These are phyloP conservation scores for Ceratocystis destructans DNA, from an alignment of 2,329 filamentous ascomycete species.

Conservation along the genomic window DNA sequence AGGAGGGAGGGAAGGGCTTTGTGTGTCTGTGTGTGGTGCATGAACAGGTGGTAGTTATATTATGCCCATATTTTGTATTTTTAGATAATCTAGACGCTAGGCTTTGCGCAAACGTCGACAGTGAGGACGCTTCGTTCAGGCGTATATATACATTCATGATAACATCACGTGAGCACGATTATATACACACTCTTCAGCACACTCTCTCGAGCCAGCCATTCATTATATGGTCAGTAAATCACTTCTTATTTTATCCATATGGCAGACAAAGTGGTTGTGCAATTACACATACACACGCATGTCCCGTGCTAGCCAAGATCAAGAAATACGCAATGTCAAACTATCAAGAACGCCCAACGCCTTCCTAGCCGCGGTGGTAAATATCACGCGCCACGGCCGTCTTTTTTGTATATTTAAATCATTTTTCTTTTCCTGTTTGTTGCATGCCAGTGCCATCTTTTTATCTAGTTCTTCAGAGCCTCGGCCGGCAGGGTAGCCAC, in stretches of 20 bases:
- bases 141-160: not conserved
- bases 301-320: too few relatives aligned
- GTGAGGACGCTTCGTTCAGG: not conserved
- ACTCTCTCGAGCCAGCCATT: too few relatives aligned
- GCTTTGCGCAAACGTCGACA: not conserved
- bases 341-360: slow-evolving; percentile 5
- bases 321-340: not conserved
- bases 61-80: slow-evolving; percentile 8
- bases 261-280: too few relatives aligned
- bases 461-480: slow-evolving; percentile 18
- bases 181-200: not conserved
- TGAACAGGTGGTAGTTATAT: not conserved
- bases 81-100: slow-evolving; percentile 9
- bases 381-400: not conserved
- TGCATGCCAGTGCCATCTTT: not conserved
- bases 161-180: not conserved
- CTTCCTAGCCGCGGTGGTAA: not conserved
- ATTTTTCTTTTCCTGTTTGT: slow-evolving; percentile 6
- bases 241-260: too few relatives aligned
- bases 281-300: too few relatives aligned
- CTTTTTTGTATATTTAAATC: not conserved
- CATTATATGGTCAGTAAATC: too few relatives aligned
- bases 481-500: slow-evolving; percentile 51
- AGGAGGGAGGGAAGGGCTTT: not conserved
- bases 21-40: too few relatives aligned